Evolutionary conservation across 441 rosid genomes (phyloP).

Genomic region (Codiaeum variegatum): DNA sequence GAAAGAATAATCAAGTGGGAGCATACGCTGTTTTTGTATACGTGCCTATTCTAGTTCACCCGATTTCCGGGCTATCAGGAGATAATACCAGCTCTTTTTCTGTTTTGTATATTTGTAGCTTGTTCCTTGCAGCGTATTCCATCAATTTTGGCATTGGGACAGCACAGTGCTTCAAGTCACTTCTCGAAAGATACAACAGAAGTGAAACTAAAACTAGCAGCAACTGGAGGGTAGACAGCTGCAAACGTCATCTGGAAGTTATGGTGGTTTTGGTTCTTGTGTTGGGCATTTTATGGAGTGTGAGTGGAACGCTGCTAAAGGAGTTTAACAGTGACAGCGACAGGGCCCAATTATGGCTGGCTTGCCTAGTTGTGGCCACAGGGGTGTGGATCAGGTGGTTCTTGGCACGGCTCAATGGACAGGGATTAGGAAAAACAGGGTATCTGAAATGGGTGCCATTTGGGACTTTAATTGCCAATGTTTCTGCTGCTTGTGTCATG

Average conservation of each 20-base stretch:
- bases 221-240: slow-evolving; percentile 41
- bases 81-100: background rate
- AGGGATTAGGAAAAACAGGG: slow-evolving; percentile 64
- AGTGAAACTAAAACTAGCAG: slow-evolving; percentile 20
- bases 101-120: slow-evolving; percentile 36
- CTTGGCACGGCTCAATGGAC: slow-evolving; percentile 73
- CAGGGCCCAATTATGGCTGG: slow-evolving; percentile 71
- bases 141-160: slow-evolving; percentile 72
- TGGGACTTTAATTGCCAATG: slow-evolving; percentile 78
- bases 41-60: background rate
- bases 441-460: slow-evolving; percentile 70
- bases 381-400: slow-evolving; percentile 98
- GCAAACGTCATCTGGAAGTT: slow-evolving; percentile 39
- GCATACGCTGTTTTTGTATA: background rate
- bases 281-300: slow-evolving; percentile 41
- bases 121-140: slow-evolving; percentile 69
- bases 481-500: slow-evolving; percentile 70
- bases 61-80: background rate
- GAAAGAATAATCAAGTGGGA: background rate
- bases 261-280: slow-evolving; percentile 37
- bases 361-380: slow-evolving; percentile 63
- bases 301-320: slow-evolving; percentile 45
- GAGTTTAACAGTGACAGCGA: slow-evolving; percentile 49
- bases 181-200: slow-evolving; percentile 26
- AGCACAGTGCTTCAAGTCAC: slow-evolving; percentile 69